phyloP scores from a whole-genome alignment of 176 grass and related monocot genomes.

The Puccinellia tenuiflora region DNA sequence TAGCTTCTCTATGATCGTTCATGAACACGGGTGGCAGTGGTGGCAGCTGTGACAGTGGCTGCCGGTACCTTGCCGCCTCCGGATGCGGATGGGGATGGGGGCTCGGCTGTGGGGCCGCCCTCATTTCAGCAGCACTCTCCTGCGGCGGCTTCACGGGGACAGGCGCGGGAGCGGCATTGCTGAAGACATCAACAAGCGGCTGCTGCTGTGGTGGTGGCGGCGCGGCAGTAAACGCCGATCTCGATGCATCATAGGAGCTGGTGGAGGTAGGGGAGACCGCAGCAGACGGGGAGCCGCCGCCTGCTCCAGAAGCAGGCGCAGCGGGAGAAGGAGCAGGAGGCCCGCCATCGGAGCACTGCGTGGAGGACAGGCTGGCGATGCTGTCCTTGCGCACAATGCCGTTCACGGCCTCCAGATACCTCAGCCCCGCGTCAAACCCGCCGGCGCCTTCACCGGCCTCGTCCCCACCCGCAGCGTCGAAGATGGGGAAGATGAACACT shows the following conservation, averaged over 20 bases:
- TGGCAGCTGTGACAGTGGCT: slow-evolving; percentile 88
- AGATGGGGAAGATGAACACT: slow-evolving; percentile 77
- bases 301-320: slow-evolving; percentile 1
- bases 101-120: slow-evolving; percentile 27
- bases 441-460: slow-evolving; percentile 18
- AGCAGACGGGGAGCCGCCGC: slow-evolving; percentile 32
- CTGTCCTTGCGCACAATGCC: slow-evolving; percentile 78
- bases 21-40: slow-evolving; percentile 87
- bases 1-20: slow-evolving; percentile 53
- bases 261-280: slow-evolving; percentile 53
- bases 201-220: neutral
- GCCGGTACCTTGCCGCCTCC: slow-evolving; percentile 56
- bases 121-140: slow-evolving; percentile 31
- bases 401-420: slow-evolving; percentile 74
- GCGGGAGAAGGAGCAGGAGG: neutral
- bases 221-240: slow-evolving; percentile 34
- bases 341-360: slow-evolving; percentile 57
- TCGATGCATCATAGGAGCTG: slow-evolving; percentile 50
- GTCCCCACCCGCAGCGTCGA: slow-evolving; percentile 15
- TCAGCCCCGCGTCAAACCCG: slow-evolving; percentile 34
- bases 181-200: slow-evolving; percentile 48
- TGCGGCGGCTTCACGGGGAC: slow-evolving; percentile 27
- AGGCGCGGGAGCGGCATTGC: slow-evolving; percentile 12
- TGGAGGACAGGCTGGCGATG: slow-evolving; percentile 51
- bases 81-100: slow-evolving; percentile 25